phyloP scores from a whole-genome alignment of 108 stramenopile species.

The Fistulifera pelliculosa region DNA sequence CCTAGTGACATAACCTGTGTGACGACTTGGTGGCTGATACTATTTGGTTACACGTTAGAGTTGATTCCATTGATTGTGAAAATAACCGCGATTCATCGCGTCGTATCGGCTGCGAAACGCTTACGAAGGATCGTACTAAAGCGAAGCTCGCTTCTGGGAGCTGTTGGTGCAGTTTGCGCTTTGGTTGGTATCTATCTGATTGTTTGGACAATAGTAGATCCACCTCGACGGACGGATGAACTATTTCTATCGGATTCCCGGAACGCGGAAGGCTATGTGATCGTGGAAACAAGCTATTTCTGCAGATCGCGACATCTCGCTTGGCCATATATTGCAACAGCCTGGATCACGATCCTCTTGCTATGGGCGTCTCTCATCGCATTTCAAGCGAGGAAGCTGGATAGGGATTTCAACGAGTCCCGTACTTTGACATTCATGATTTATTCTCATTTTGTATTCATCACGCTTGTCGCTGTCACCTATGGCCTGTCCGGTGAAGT shows the following conservation, averaged over 20 bases:
- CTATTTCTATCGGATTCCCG: constrained; percentile 4
- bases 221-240: constrained; percentile 5
- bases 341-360: constrained; percentile 19
- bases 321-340: constrained; percentile 8
- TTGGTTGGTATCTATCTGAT: constrained; percentile 18
- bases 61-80: constrained; percentile 34
- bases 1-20: constrained; percentile 20
- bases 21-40: constrained; percentile 21
- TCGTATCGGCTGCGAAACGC: constrained; percentile 10
- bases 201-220: constrained; percentile 17
- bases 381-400: constrained; percentile 24
- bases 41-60: constrained; percentile 25
- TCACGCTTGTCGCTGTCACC: neutral
- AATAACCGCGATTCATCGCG: constrained; percentile 30
- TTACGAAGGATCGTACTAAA: constrained; percentile 23
- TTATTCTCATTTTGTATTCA: constrained; percentile 17
- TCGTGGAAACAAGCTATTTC: constrained; percentile 8
- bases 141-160: constrained; percentile 11
- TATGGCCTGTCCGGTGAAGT: neutral
- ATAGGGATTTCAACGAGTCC: constrained; percentile 32
- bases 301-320: neutral
- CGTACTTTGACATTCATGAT: constrained; percentile 12
- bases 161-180: constrained; percentile 7
- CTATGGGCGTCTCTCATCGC: constrained; percentile 21
- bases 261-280: neutral